Conservation (phyloP, 2,329 filamentous ascomycete species). For the Trichophyton schoenleinii region DNA sequence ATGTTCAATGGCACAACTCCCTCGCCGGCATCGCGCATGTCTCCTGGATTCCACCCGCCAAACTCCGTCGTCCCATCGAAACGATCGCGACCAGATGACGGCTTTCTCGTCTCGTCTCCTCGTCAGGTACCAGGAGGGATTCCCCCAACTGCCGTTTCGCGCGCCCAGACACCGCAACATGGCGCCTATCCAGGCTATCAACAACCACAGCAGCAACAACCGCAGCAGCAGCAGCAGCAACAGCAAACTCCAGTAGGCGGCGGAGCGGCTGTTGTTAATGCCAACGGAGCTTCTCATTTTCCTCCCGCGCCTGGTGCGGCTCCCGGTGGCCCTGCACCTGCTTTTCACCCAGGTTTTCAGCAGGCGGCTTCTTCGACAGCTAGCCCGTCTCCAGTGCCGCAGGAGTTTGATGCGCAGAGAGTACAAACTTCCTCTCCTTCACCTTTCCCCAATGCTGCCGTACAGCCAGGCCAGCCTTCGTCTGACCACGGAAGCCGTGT, state of each 20-base stretch:
- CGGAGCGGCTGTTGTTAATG: conserved; percentile 15
- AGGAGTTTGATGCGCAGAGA: conserved; percentile 54
- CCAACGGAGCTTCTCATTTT: conserved; percentile 46
- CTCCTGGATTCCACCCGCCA: conserved; percentile 63
- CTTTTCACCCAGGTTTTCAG: conserved; percentile 31
- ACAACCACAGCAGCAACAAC: conserved; percentile 17
- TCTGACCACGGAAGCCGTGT: conserved; percentile 57
- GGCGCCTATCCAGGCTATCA: conserved; percentile 60
- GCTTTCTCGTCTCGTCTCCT: conserved; percentile 62
- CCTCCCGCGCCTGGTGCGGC: background rate
- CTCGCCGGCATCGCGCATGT: conserved; percentile 57
- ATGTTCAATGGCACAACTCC: conserved; percentile 61
- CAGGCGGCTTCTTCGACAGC: conserved; percentile 68
- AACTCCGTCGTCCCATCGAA: conserved; percentile 84
- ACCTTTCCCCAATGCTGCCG: conserved; percentile 67
- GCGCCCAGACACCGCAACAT: conserved; percentile 84
- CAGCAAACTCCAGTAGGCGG: conserved; percentile 37
- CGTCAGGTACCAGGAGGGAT: conserved; percentile 60
- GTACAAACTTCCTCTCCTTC: conserved; percentile 89
- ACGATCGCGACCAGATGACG: conserved; percentile 73
- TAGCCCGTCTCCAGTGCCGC: conserved; percentile 87
- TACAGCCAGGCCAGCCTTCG: conserved; percentile 54
- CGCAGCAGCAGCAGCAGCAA: no score
- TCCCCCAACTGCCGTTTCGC: conserved; percentile 49
- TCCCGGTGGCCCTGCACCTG: background rate